phyloP scores from a whole-genome alignment of 2,329 filamentous ascomycete genomes.

The Fusarium sp. region DNA sequence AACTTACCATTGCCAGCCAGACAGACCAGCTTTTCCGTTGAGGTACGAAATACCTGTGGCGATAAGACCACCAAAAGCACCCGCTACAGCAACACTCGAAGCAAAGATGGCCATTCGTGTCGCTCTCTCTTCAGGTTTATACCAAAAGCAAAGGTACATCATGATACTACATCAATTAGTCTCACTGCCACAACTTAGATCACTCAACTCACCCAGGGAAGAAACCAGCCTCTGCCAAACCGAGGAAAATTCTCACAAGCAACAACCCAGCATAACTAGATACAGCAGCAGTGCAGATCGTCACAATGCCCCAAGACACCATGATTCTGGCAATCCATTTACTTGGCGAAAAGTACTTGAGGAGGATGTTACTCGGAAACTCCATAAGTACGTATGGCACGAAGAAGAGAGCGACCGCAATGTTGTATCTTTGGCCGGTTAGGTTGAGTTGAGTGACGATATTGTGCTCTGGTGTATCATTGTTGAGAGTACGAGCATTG shows the following conservation, averaged over 20 bases:
- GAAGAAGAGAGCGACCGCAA: conserved; percentile 50
- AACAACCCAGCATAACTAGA: conserved; percentile 62
- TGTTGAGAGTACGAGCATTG: conserved; percentile 53
- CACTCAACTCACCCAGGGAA: conserved; percentile 56
- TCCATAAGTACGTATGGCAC: conserved; percentile 51
- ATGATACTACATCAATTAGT: conserved; percentile 52
- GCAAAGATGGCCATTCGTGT: conserved; percentile 71
- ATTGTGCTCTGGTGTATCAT: conserved; percentile 51
- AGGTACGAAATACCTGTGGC: conserved; percentile 64
- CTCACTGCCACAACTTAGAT: rapidly evolving
- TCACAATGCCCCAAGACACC: conserved; percentile 62
- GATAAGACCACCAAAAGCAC: conserved; percentile 71
- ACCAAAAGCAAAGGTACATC: conserved; percentile 73
- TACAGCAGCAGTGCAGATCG: conserved; percentile 61
- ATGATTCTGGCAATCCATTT: conserved; percentile 56
- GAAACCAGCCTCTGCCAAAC: conserved; percentile 64
- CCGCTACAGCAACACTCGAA: conserved; percentile 67
- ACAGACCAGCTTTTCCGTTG: conserved; percentile 59
- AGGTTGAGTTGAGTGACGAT: conserved; percentile 50
- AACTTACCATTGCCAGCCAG: conserved; percentile 63
- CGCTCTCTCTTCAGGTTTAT: conserved; percentile 69
- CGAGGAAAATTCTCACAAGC: conserved; percentile 62
- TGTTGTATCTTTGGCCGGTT: conserved; percentile 50
- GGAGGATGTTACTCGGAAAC: conserved; percentile 52
- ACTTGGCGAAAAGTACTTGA: conserved; percentile 53